Conservation (phyloP, 495 filamentous ascomycete species). For the Pyrenula massariospora region DNA sequence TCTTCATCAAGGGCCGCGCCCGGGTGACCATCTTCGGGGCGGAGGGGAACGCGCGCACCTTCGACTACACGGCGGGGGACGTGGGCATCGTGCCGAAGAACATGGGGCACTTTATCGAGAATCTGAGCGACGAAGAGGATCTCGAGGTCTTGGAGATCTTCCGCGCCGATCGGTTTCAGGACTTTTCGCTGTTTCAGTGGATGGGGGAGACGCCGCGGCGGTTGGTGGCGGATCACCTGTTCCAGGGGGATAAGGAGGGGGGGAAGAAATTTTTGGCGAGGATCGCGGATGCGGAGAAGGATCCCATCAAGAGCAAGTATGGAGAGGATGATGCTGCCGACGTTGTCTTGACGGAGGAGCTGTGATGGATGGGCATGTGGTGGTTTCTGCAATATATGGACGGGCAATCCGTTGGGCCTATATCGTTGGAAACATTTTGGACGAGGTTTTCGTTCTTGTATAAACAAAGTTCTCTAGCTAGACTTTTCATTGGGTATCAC, state of each 20-base stretch:
- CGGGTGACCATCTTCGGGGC: conserved; percentile 40
- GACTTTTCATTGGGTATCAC: too few species aligned
- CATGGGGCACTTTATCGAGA: conserved; percentile 53
- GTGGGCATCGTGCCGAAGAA: conserved; percentile 50
- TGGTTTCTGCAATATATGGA: too few species aligned
- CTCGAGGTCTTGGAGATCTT: conserved; percentile 51
- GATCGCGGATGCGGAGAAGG: conserved; percentile 36
- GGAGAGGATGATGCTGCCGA: too few species aligned
- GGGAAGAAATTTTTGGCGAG: conserved; percentile 43
- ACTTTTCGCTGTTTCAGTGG: conserved; percentile 61
- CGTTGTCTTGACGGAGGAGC: too few species aligned
- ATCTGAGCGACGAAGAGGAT: conserved; percentile 42
- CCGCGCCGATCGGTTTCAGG: conserved; percentile 43
- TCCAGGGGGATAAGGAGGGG: conserved; percentile 37
- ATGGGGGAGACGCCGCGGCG: conserved; percentile 51
- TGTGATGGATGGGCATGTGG: too few species aligned
- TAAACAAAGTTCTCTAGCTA: too few species aligned
- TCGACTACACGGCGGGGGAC: conserved; percentile 40
- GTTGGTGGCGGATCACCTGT: conserved; percentile 51
- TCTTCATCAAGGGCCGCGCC: conserved; percentile 37
- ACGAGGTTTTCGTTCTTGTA: too few species aligned
- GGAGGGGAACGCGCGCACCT: conserved; percentile 22
- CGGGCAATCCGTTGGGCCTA: too few species aligned
- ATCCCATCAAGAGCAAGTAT: conserved; percentile 9
- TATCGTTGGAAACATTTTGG: too few species aligned